These are phyloP conservation scores for Ammopiptanthus mongolicus DNA, from an alignment of 306 rosid genomes.

Conservation along the genomic window DNA sequence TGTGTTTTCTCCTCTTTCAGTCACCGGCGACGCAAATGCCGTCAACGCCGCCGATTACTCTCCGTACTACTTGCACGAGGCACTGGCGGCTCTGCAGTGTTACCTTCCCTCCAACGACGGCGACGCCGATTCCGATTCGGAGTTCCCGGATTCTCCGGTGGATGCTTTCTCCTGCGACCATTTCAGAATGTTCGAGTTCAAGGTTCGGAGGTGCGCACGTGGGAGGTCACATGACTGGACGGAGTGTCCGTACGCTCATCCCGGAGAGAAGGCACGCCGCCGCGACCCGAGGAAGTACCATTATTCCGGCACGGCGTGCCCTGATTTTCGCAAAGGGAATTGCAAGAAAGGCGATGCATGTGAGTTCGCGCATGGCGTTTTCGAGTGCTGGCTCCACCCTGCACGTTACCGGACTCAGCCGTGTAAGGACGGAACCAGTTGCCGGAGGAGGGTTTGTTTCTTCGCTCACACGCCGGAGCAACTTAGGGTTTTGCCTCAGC, in stretches of 20 bases:
- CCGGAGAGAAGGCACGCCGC: conserved; percentile 96
- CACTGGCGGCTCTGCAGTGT: conserved; percentile 50
- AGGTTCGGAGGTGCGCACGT: conserved; percentile 73
- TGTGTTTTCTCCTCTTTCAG: conserved; percentile 36
- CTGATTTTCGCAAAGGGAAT: conserved; percentile 83
- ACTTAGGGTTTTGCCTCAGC: conserved; percentile 70
- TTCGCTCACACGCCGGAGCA: conserved; percentile 94
- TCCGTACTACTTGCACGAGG: conserved; percentile 46
- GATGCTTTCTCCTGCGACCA: conserved; percentile 76
- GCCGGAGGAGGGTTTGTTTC: conserved; percentile 79
- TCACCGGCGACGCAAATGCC: conserved; percentile 29
- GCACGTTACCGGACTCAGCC: conserved; percentile 94
- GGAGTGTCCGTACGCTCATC: conserved; percentile 92
- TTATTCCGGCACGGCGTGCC: conserved; percentile 82
- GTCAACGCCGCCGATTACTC: conserved; percentile 36
- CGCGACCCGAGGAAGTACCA: conserved; percentile 82
- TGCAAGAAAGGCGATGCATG: conserved; percentile 80
- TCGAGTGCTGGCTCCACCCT: conserved; percentile 98
- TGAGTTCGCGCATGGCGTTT: conserved; percentile 89
- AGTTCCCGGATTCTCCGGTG: conserved; percentile 41
- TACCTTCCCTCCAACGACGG: conserved; percentile 41
- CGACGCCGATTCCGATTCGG: conserved; percentile 52
- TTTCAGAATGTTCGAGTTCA: conserved; percentile 92
- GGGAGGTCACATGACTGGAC: conserved; percentile 99
- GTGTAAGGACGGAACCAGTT: conserved; percentile 79